Conservation (phyloP, 805 yeast species). For the Wickerhamomyces hampshirensis region DNA sequence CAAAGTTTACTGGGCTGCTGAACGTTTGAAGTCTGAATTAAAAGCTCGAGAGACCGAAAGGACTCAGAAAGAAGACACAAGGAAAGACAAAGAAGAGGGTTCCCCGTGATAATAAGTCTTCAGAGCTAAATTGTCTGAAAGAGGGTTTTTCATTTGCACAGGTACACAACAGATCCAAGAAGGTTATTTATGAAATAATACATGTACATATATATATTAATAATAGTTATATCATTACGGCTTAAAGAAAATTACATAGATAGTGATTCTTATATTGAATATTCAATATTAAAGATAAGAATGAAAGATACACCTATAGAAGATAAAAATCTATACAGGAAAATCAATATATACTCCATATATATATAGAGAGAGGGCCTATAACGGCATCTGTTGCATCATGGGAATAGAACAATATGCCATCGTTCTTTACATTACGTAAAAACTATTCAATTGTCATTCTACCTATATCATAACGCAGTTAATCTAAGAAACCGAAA, state of each 20-base stretch:
- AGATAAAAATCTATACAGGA: too few species aligned
- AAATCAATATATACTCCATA: too few species aligned
- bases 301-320: neutral
- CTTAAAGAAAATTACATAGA: too few species aligned
- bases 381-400: conserved; percentile 27
- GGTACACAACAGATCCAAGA: too few species aligned
- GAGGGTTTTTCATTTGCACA: too few species aligned
- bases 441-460: conserved; percentile 12
- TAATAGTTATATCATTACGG: too few species aligned
- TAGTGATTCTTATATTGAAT: conserved; percentile 2
- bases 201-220: too few species aligned
- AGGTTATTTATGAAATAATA: too few species aligned
- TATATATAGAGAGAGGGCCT: too few species aligned
- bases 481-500: conserved; percentile 66
- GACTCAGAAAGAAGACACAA: conserved; percentile 17
- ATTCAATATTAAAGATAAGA: neutral
- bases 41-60: conserved; percentile 45
- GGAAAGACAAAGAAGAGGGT: conserved; percentile 1
- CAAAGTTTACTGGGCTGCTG: conserved; percentile 92
- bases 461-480: conserved; percentile 26
- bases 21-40: conserved; percentile 76
- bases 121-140: too few species aligned
- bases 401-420: conserved; percentile 23
- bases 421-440: conserved; percentile 21
- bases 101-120: too few species aligned